Evolutionary conservation across 108 stramenopile species (phyloP), one percentile per base, ranked within the genome.

Genomic region (Fistulifera solaris): DNA sequence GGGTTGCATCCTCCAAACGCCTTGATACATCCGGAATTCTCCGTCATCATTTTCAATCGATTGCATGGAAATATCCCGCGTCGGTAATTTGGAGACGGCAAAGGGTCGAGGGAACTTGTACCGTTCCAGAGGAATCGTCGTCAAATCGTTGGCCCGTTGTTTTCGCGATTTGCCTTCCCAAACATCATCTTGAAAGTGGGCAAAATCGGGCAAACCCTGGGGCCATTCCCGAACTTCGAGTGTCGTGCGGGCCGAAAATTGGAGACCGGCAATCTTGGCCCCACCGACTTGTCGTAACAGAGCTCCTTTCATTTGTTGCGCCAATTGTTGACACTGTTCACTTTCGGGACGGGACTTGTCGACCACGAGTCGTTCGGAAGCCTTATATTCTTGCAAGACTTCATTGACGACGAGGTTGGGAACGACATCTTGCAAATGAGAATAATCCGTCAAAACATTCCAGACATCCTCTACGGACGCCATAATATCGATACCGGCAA

Each of bases 1-100:
- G 1, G 87, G 83, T 57, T 94, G 93, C 86, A 89, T 84, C 38
- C 88, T 54, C 93, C 93, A 94, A 12, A 94, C 82, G 25, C 93
- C 93, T 68, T 94, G 93, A 60, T 94, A 94, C 63, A 90, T 58
- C 11, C 86, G 72, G 56, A 94, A 94, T 50, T 94, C 93, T 25
- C 91, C 91, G 65, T 88, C 82, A 52, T 94, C 93, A 42, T 79
- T 66, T 26, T 52, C 68, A 26, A 87, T 73, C 46, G 76, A 81
- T 60, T 89, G 88, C 93, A 94, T 94, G 10, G 88, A 85, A 42
- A 94, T 89, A 53, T 94, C 93, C 50, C 67, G 67, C 21, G 81
- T 79, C 1, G 83, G 87, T 39, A 93, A 59, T 0, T 59, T 66
- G 4, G 82, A 81, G 0, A 89, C 17, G 11, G 81, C 80, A 69